Base-by-base conservation (phyloP, 805 yeast genomes). In the Blastobotrys americana region DNA sequence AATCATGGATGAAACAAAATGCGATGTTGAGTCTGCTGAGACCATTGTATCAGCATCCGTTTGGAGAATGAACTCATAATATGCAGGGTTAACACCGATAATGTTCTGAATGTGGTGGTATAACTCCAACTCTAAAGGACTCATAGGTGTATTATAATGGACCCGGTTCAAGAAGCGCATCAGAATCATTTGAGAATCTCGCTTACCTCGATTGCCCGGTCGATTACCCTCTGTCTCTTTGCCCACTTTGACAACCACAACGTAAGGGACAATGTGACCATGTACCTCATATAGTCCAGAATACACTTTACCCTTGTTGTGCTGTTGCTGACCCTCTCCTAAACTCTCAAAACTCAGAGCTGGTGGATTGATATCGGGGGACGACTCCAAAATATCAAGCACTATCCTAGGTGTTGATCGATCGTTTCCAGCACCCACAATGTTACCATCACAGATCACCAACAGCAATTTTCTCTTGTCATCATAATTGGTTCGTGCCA, bases 21-120 rank as follows among this genome's bases (percentile, higher is more conserved):
- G 80, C 28, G 74, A 67, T 38, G 77, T 61, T 27, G 78, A 67
- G 52, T 76, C 80, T 1, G 74, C 77, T 42, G 64, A 70, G 3
- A 77, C 78, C 56, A 67, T 71, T 1, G 82, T 76, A 59, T 77
- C 82, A n/a, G 82, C 82, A 59, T 77, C 82, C 19, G 77, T 80
- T 69, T 76, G 78, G 55, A 77, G 58, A 25, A 74, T 58, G 44
- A 65, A 68, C 55, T 76, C 81, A 54, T 77, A 77, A 51, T 69
- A 69, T 39, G 75, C 76, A 2, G 82, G 73, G 69, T 74, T 72
- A 34, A 77, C 68, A 4, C 82, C 82, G 22, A 80, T 77, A 25
- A 75, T 68, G 48, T 75, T 66, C 68, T 78, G 77, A 35, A 77
- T 72, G 50, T 67, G 72, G 49, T 69, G 73, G 55, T 77, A 71